A percentile compares a stretch with the other conserved stretches of the same genome.
Evolutionary conservation across 2,329 filamentous ascomycete genomes (phyloP).

Genomic region (Penicillium sp.): DNA sequence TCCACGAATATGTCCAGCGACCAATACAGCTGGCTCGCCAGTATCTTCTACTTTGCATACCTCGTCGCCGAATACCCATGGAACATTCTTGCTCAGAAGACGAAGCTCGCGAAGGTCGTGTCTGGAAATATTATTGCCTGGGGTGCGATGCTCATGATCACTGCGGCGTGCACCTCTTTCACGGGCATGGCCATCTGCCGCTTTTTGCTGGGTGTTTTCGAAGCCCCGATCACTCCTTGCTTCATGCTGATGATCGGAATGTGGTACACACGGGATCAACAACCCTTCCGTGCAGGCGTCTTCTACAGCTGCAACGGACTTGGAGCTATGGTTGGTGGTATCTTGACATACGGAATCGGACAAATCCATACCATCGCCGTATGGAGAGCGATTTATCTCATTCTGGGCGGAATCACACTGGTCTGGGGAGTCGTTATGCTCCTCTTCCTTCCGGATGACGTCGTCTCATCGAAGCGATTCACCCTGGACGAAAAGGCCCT

Average conservation of each 20-base stretch:
- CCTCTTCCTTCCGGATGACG: constrained; percentile 47
- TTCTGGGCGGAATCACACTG: constrained; percentile 49
- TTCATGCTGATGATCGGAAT: constrained; percentile 56
- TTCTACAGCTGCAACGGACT: constrained; percentile 47
- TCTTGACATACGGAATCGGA: constrained; percentile 40
- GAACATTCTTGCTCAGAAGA: constrained; percentile 35
- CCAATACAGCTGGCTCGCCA: constrained; percentile 57
- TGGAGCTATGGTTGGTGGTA: constrained; percentile 36
- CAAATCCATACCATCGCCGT: constrained; percentile 46
- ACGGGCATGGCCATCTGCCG: constrained; percentile 47
- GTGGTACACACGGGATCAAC: constrained; percentile 52
- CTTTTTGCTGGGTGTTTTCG: constrained; percentile 52
- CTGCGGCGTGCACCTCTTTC: constrained; percentile 46
- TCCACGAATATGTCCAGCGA: constrained; percentile 48
- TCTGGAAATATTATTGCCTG: constrained; percentile 44
- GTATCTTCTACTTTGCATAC: constrained; percentile 58
- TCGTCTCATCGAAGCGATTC: constrained; percentile 47
- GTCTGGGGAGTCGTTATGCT: constrained; percentile 45
- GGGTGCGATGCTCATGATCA: constrained; percentile 49
- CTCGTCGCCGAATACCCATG: constrained; percentile 49
- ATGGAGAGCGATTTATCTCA: constrained; percentile 50
- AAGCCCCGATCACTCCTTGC: constrained; percentile 52
- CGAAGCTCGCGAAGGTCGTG: constrained; percentile 27
- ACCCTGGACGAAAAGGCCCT: constrained; percentile 48
- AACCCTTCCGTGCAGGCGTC: constrained; percentile 51